phyloP scores from a whole-genome alignment of 345 rosid genomes.

The Populus alba region DNA sequence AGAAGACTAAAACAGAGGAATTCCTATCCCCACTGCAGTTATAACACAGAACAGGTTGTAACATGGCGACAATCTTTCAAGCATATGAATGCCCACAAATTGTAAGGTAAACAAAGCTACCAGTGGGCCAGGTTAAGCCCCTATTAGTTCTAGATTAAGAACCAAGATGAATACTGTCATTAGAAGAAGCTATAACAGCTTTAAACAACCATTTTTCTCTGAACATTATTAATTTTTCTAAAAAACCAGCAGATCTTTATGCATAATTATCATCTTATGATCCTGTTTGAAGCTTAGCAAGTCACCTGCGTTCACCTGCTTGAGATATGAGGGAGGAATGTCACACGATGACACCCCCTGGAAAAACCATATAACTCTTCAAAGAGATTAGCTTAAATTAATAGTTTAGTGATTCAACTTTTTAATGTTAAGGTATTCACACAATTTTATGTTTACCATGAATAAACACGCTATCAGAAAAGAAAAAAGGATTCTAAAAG shows the following conservation, averaged over 20 bases:
- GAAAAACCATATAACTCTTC: neutral
- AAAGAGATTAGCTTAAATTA: slow-evolving; percentile 7
- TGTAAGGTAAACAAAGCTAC: neutral
- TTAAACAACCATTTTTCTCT: neutral
- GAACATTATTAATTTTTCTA: neutral
- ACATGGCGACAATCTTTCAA: neutral
- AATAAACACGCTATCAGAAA: no score
- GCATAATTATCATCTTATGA: neutral
- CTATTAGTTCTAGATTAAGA: neutral
- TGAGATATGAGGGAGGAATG: neutral
- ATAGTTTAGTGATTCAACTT: neutral
- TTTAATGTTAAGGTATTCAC: neutral
- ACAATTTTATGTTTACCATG: no score
- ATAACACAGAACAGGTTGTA: neutral
- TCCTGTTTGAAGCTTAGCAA: neutral
- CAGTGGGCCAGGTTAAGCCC: neutral
- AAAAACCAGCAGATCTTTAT: neutral
- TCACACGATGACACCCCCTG: neutral
- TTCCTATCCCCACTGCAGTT: neutral
- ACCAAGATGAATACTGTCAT: neutral
- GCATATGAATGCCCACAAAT: neutral
- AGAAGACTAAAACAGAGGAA: neutral
- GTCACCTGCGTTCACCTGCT: no score
- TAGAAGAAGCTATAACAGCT: neutral
- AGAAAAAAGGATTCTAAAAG: no score